Base-by-base conservation (phyloP, 1,139 yeast genomes). In the Blastobotrys apis region DNA sequence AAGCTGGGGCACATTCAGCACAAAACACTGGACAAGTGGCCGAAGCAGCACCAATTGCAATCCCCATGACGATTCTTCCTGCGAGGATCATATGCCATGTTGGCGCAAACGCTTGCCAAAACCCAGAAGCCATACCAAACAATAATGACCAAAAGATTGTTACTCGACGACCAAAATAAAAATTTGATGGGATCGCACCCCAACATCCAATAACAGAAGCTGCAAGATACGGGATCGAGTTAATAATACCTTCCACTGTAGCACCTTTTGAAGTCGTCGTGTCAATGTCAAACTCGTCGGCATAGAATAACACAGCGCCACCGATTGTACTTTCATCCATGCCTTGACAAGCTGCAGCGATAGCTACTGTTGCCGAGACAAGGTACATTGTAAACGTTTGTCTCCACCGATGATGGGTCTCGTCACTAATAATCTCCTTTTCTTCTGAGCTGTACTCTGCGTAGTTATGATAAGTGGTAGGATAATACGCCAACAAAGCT, bases 311-410 rank as follows among this genome's bases (percentile, higher is more conserved):
- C 46, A 81, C 77, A 6, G 95, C 95, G 52, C 95, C 95, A 57
- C 85, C 84, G 48, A 84, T 75, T 20, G 85, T 95, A 1, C 94
- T 75, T 63, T 86, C 95, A 63, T 86, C 95, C 87, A 87, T 85
- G 58, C 95, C 95, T 63, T 86, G 95, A 32, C 33, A 13, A 30
- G 33, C 33, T 30, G 33, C 33, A 12, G 27, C 27, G 8, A 25
- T 12, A 25, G 27, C 27, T 25, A 25, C 27, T 9, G 27, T 25
- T 9, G 27, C 27, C 12, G 27, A 8, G 27, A 25, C 27, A 12
- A 25, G 27, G 12, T 25, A 25, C 27, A 25, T 25, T 8, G 27
- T 25, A 9, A 12, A 12, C 10, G 27, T 25, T 25, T 25, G 27
- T 25, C 27, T 25, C 27, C 27, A 25, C 27, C 27, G 8, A 25